These are phyloP conservation scores for Simplicillium sp. DNA, from an alignment of 2,329 filamentous ascomycete species.

Conservation along the genomic window DNA sequence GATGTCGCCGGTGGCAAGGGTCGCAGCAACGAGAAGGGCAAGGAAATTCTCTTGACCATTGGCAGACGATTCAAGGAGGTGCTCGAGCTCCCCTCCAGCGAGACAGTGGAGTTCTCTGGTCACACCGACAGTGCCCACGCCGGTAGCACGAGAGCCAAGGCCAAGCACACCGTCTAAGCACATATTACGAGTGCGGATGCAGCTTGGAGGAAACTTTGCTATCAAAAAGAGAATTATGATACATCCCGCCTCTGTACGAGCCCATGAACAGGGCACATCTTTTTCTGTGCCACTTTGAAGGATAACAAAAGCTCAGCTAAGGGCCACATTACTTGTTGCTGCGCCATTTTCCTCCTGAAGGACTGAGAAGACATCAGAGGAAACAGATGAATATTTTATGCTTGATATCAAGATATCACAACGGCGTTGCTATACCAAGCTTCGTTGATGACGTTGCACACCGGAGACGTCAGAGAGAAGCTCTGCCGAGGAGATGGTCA, in stretches of 20 bases:
- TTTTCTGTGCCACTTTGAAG: slow-evolving; percentile 7
- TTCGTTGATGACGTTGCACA: slow-evolving; percentile 7
- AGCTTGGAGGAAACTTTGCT: slow-evolving; percentile 6
- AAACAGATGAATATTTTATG: no score
- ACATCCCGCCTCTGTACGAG: slow-evolving; percentile 9
- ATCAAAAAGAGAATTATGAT: slow-evolving; percentile 7
- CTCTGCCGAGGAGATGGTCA: slow-evolving; percentile 19
- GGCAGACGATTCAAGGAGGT: slow-evolving; percentile 90
- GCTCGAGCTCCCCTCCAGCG: slow-evolving; percentile 65
- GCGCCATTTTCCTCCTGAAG: no score
- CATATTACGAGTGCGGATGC: not conserved
- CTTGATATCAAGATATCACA: no score
- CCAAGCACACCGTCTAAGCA: slow-evolving; percentile 73
- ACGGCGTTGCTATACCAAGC: no score
- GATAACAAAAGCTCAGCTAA: no score
- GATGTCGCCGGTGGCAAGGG: slow-evolving; percentile 69
- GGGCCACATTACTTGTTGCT: no score
- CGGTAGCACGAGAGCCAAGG: slow-evolving; percentile 90
- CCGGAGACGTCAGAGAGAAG: slow-evolving; percentile 15
- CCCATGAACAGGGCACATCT: not conserved
- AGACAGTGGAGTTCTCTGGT: slow-evolving; percentile 87
- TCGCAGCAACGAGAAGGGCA: slow-evolving; percentile 70
- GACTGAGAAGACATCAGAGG: no score
- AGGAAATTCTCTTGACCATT: slow-evolving; percentile 74
- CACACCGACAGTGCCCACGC: slow-evolving; percentile 90